Conservation (phyloP, 2,329 filamentous ascomycete species). For the Penicillium corylophilum region DNA sequence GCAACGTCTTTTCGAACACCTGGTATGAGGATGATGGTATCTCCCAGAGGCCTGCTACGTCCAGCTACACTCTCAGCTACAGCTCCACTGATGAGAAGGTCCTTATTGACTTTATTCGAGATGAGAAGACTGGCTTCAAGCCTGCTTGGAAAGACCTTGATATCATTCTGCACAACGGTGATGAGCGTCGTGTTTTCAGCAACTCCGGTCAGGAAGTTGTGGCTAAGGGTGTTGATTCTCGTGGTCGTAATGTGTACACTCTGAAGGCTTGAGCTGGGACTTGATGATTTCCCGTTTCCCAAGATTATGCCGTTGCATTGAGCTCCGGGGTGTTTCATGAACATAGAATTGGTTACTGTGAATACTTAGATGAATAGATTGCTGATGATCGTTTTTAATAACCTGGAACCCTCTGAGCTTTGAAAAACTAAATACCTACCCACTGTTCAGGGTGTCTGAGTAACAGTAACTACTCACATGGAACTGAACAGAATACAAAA, state of each 20-base stretch:
- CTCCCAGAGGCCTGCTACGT: constrained; percentile 44
- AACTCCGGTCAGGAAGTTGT: constrained; percentile 30
- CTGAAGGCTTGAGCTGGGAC: constrained; percentile 18
- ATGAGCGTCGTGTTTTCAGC: constrained; percentile 44
- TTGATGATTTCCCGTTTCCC: neutral
- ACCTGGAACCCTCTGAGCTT: no score
- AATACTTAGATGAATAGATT: constrained; percentile 3
- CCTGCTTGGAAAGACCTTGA: constrained; percentile 53
- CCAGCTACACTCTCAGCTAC: constrained; percentile 47
- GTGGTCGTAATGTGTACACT: constrained; percentile 32
- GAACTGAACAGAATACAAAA: no score
- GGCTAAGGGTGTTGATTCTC: constrained; percentile 27
- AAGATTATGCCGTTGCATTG: neutral
- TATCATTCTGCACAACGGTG: constrained; percentile 53
- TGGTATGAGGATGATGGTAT: constrained; percentile 62
- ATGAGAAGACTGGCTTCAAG: constrained; percentile 43
- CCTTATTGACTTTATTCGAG: constrained; percentile 42
- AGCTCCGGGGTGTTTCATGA: neutral
- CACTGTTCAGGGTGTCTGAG: no score
- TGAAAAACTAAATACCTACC: no score
- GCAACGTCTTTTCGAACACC: constrained; percentile 39
- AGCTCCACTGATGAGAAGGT: constrained; percentile 47
- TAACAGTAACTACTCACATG: no score
- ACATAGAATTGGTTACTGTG: constrained; percentile 6
- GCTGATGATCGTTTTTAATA: neutral